Evolutionary conservation across 2,329 filamentous ascomycete genomes (phyloP), one percentile per base, ranked within the genome.

Genomic region (Apiospora arundinis): DNA sequence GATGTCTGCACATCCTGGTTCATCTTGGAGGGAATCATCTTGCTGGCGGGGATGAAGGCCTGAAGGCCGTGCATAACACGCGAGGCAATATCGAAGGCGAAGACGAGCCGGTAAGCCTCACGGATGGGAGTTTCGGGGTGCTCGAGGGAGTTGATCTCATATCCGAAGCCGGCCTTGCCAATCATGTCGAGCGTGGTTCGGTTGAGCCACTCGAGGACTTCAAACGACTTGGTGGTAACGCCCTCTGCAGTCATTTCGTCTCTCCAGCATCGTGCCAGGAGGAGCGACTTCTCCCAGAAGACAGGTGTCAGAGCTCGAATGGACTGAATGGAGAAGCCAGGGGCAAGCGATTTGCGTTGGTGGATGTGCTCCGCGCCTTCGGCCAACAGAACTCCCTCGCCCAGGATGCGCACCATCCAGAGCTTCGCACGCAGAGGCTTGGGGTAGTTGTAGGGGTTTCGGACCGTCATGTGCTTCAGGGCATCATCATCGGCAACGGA

Each of bases 131-230:
- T 78, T 7, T 82, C 77, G 0, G 81, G 79, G 69, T 83, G 69
- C 52, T 80, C 75, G 6, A 85, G 80, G 0, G 82, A 83, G 74
- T 81, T 77, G 71, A 84, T 80, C 21, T 83, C 81, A 70, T 80
- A 81, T 8, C 82, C 82, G 65, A 84, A 82, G 11, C 82, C 82
- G 14, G 82, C 82, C 72, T 80, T 78, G 60, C 80, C 82, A 69
- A 84, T 83, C 72, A 85, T 85, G 75, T 85, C 83, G 25, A 85
- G 80, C 0, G 83, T 84, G 45, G 81, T 80, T 28, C 83, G 77
- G 76, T 83, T 84, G n/a, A 83, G 77, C 82, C 83, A 84, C 70
- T 84, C 82, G 14, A 83, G 75, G 0, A 80, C 75, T 69, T 84
- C 82, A 63, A 83, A 78, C 0, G 78, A 78, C 69, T 78, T 79